These are phyloP conservation scores for Vanilla planifolia DNA, from an alignment of 106 monocot species.

Conservation along the genomic window DNA sequence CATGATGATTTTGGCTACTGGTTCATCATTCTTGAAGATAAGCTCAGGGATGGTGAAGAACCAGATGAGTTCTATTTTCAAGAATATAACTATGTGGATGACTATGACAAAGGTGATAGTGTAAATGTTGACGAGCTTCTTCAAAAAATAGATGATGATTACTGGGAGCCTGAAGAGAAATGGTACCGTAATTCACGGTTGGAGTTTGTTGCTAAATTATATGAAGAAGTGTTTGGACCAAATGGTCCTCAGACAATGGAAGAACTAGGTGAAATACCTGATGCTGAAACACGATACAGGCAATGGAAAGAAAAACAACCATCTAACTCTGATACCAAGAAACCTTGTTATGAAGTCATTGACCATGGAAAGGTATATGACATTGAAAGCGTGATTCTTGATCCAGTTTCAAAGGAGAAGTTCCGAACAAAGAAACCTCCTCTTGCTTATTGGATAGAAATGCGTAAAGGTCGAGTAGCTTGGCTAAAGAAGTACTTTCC, in stretches of 20 bases:
- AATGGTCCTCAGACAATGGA: constrained; percentile 88
- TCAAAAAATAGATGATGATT: constrained; percentile 61
- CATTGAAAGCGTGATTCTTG: constrained; percentile 49
- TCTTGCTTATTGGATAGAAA: constrained; percentile 88
- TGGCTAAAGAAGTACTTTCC: constrained; percentile 92
- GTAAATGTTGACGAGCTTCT: constrained; percentile 69
- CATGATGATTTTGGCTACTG: constrained; percentile 99
- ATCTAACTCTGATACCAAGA: constrained; percentile 20
- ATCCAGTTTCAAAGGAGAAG: constrained; percentile 75
- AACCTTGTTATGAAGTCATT: constrained; percentile 64
- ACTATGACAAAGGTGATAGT: constrained; percentile 88
- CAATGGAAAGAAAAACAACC: constrained; percentile 66
- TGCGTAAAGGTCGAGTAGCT: constrained; percentile 86
- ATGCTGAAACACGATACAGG: constrained; percentile 82
- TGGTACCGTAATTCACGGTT: constrained; percentile 42
- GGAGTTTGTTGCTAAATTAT: constrained; percentile 74
- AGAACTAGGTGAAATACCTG: constrained; percentile 81
- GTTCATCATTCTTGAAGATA: constrained; percentile 94
- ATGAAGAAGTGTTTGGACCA: constrained; percentile 96
- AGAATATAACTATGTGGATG: constrained; percentile 92
- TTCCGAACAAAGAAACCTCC: constrained; percentile 71
- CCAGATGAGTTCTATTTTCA: constrained; percentile 89
- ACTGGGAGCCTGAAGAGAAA: constrained; percentile 94
- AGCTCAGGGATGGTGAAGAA: constrained; percentile 74
- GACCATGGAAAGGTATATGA: constrained; percentile 72